phyloP scores from a whole-genome alignment of 129 eudicot species.

The Pittosporum tobira region DNA sequence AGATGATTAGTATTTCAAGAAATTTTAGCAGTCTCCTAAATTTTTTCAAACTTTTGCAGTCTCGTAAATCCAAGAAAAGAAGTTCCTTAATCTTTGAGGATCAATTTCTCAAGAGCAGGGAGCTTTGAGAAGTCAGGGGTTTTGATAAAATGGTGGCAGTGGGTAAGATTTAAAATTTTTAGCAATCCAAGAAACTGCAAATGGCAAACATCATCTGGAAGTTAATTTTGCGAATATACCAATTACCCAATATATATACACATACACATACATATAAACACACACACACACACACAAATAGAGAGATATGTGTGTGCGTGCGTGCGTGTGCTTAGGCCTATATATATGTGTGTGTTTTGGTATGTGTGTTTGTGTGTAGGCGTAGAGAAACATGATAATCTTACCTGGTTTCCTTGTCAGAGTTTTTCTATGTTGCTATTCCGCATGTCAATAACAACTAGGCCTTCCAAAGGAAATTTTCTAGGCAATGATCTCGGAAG shows the following conservation, averaged over 20 bases:
- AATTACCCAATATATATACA: too few species aligned
- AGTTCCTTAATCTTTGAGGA: slow-evolving; percentile 18
- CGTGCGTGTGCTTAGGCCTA: too few species aligned
- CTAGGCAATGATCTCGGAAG: slow-evolving; percentile 25
- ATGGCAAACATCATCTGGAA: neutral
- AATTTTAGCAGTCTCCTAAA: slow-evolving; percentile 12
- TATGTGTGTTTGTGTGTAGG: too few species aligned
- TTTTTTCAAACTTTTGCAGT: slow-evolving; percentile 7
- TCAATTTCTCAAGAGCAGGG: too few species aligned
- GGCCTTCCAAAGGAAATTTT: slow-evolving; percentile 24
- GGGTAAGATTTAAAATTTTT: slow-evolving; percentile 29
- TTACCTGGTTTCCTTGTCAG: slow-evolving; percentile 30
- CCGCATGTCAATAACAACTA: slow-evolving; percentile 30
- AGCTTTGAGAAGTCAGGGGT: slow-evolving; percentile 5
- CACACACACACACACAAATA: too few species aligned
- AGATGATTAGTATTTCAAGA: too few species aligned
- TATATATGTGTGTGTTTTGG: too few species aligned
- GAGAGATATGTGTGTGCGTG: too few species aligned
- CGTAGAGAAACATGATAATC: neutral
- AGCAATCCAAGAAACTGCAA: too few species aligned
- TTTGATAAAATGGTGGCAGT: neutral
- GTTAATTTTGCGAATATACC: neutral
- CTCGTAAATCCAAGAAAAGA: slow-evolving; percentile 17
- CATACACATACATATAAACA: too few species aligned
- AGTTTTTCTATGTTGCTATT: slow-evolving; percentile 32